Evolutionary conservation across 352 stramenopile genomes (phyloP), one percentile per base, ranked within the genome.

Genomic region (Peronospora belbahrii): DNA sequence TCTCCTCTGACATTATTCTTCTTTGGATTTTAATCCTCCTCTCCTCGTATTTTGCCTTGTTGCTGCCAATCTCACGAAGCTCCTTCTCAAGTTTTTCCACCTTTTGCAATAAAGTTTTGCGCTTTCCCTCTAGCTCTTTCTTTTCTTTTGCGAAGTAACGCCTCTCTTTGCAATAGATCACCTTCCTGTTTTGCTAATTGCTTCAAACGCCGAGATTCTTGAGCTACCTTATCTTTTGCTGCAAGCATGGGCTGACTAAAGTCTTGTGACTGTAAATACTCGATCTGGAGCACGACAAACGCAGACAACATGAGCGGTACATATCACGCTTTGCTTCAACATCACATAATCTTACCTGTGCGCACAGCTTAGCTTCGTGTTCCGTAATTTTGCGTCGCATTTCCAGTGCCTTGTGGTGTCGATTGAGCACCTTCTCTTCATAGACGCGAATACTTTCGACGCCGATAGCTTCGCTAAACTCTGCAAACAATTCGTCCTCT

Each of bases 351-450:
- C 24, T 22, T 67, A 89, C 78, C 66, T 94, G 80, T 22, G 83
- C 80, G 35, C 83, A 52, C 5, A 94, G 56, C 57, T 94, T 94
- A n/a, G 74, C 60, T 65, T 88, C 78, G 31, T 94, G 80, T 35
- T 85, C 73, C 2, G 73, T 68, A 27, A 91, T 80, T 50, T 78
- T 83, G 14, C 75, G 80, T 17, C 74, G 70, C 43, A 68, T 87
- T 6, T 88, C 72, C 33, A 78, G 61, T n/a, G 72, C 60, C 22
- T 85, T 67, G 20, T 85, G 63, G 28, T 88, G 76, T 2, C 77
- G 75, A 58, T 96, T 94, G 2, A 96, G 59, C 8, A 97, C 88
- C 14, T 85, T 95, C 48, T 96, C 86, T 67, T 98, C 92, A 56
- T 98, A 98, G 5, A 88, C 65, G 17, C 83, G 81, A 37, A 95